Conservation (phyloP, 2,329 filamentous ascomycete species). For the Nemania diffusa region DNA sequence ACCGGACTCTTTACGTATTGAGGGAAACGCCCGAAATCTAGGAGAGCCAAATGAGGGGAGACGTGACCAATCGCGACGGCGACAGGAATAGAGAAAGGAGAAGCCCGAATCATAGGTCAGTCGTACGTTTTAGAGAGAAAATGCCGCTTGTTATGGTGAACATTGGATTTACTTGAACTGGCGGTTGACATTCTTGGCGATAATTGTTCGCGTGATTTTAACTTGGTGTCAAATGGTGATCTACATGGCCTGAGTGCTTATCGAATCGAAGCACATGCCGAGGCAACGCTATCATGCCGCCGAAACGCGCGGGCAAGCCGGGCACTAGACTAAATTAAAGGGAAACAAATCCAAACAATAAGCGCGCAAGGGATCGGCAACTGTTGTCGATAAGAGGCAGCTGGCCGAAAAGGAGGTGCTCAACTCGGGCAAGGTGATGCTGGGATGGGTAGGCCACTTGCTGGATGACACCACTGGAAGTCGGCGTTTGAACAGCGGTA, state of each 20-base stretch:
- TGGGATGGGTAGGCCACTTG: conserved; percentile 12
- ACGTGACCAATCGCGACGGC: neutral
- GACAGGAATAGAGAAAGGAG: neutral
- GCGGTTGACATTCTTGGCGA: neutral
- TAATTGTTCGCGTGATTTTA: neutral
- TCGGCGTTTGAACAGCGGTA: neutral
- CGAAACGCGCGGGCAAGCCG: neutral
- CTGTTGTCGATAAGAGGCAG: conserved; percentile 25
- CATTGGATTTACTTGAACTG: neutral
- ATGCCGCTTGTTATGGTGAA: neutral
- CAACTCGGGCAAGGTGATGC: neutral
- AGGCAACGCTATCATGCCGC: conserved; percentile 6
- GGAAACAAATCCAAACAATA: neutral
- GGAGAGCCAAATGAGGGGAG: neutral
- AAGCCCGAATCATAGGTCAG: neutral
- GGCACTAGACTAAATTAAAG: neutral
- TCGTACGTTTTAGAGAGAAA: neutral
- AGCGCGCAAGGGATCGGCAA: conserved; percentile 21
- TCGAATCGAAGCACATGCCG: conserved; percentile 18
- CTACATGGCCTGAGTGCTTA: conserved; percentile 17
- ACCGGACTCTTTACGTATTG: neutral
- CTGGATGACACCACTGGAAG: conserved; percentile 7
- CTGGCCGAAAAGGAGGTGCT: conserved; percentile 4
- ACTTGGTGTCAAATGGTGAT: conserved; percentile 23
- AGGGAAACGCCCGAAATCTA: neutral